Evolutionary conservation across 768 basidiomycete genomes (phyloP).

Genomic region (Rhizopogon vesiculosus): DNA sequence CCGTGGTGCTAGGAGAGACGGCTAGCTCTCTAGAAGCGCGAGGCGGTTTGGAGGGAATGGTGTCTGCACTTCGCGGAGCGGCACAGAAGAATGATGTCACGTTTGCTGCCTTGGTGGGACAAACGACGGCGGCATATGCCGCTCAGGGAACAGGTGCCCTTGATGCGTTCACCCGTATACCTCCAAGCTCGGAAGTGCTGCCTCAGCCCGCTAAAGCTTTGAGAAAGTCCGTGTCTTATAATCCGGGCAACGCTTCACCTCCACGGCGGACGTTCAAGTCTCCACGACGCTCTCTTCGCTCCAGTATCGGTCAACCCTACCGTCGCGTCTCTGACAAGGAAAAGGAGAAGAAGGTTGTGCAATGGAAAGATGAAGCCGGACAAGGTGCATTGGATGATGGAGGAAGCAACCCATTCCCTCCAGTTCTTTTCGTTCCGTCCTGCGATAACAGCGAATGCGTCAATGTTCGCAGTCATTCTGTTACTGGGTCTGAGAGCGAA

Average conservation of each 20-base stretch:
- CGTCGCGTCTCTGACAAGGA: constrained; percentile 62
- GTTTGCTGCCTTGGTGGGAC: constrained; percentile 64
- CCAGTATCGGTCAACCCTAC: constrained; percentile 58
- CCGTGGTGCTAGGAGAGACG: constrained; percentile 62
- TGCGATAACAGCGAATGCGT: constrained; percentile 32
- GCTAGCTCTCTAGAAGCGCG: constrained; percentile 36
- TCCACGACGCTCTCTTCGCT: constrained; percentile 71
- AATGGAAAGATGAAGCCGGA: constrained; percentile 87
- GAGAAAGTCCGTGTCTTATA: constrained; percentile 41
- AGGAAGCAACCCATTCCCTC: constrained; percentile 26
- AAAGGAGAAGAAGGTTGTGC: constrained; percentile 67
- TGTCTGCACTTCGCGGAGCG: constrained; percentile 45
- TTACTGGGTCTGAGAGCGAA: constrained; percentile 73
- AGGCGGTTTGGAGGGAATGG: constrained; percentile 38
- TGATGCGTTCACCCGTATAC: constrained; percentile 44
- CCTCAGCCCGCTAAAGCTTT: constrained; percentile 33
- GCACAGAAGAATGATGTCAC: constrained; percentile 66
- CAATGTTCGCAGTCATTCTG: constrained; percentile 31
- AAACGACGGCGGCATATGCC: constrained; percentile 58
- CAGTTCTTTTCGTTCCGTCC: constrained; percentile 24
- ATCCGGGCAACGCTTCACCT: constrained; percentile 35
- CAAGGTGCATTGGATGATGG: constrained; percentile 73
- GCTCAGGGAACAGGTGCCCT: constrained; percentile 33
- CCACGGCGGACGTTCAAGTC: constrained; percentile 47
- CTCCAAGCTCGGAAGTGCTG: constrained; percentile 46